These are phyloP conservation scores for Phalaenopsis hybrid DNA, from an alignment of 116 monocot genomes.

Conservation along the genomic window DNA sequence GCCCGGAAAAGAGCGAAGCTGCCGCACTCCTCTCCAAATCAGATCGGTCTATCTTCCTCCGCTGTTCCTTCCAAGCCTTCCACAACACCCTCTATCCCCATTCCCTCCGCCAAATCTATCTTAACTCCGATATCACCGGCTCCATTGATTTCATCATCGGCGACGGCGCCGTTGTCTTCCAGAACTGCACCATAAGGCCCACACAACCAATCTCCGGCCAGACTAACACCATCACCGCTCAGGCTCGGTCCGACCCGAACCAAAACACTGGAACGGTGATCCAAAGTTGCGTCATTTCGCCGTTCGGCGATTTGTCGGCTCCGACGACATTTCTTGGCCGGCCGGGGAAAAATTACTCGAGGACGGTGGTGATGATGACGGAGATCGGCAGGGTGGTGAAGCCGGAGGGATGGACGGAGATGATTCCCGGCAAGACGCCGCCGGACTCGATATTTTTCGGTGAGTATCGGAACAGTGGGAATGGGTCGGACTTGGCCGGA, in stretches of 20 bases:
- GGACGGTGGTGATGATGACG: conserved; percentile 30
- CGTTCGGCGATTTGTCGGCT: conserved; percentile 6
- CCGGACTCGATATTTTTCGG: conserved; percentile 32
- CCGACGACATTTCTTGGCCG: conserved; percentile 26
- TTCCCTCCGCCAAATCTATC: conserved; percentile 36
- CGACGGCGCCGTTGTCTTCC: conserved; percentile 28
- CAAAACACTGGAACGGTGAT: conserved; percentile 30
- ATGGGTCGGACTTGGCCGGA: conserved; percentile 7
- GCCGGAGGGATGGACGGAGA: conserved; percentile 26
- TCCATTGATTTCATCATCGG: conserved; percentile 48
- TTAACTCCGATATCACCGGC: conserved; percentile 35
- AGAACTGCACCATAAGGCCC: conserved; percentile 30
- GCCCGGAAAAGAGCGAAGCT: conserved; percentile 29
- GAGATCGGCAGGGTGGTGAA: conserved; percentile 24
- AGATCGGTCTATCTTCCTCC: conserved; percentile 31
- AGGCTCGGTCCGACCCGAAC: conserved; percentile 25
- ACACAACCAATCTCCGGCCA: conserved; percentile 11
- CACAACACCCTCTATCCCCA: conserved; percentile 42
- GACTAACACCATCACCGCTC: conserved; percentile 31
- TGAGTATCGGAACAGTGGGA: conserved; percentile 33
- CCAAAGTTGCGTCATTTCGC: conserved; percentile 12
- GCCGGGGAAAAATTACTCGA: conserved; percentile 39
- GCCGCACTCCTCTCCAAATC: conserved; percentile 25
- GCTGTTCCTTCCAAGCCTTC: conserved; percentile 34
- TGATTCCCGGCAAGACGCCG: conserved; percentile 6